Base-by-base conservation (phyloP, 1,139 yeast species). In the Lodderomyces oxycetoniae region DNA sequence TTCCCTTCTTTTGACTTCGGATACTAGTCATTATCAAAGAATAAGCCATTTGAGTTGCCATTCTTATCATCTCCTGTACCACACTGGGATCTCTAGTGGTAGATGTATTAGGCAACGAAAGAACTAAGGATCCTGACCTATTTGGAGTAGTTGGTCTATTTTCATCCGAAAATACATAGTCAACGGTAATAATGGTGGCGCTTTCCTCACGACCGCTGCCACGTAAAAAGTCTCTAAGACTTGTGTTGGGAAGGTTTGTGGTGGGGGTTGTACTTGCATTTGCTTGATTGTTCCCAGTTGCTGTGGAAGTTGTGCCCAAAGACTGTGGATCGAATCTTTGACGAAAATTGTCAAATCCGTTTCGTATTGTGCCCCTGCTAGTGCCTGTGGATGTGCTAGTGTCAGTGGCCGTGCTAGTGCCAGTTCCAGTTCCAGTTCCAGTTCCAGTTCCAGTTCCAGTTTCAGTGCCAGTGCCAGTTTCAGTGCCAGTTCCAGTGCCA, bases 31-130 rank as follows among this genome's bases (percentile, higher is more conserved):
- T 61, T 20, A 79, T 73, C 13, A 85, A 75, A 23, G 79, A 62
- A 48, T 79, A 67, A 1, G 88, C 88, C 60, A 81, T 70, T 32
- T 77, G 78, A 0, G 88, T 79, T 1, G 88, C 88, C 37, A 80
- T 57, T 21, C 81, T 63, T 9, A 81, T 74, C 39, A 81, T 67
- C 37, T 71, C 77, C 47, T 72, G 77, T 23, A 75, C 63, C 23
- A 67, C 59, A 10, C 77, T 79, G 43, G 71, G 74, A 30, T 74
- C 54, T 39, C 77, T 76, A 6, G 9, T 14, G 22, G 71, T 67
- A 1, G 79, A 71, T 32, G 77, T 77, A 46, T 79, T 78, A 11
- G 87, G 85, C 28, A 81, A 73, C 20, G 80, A 76, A 49, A 81
- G 59, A 40, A 77, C 63, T 39, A 78, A 55, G 2, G 80, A 70